phyloP scores from a whole-genome alignment of 2,329 filamentous ascomycete species.

The Ascochyta clinopodiicola region DNA sequence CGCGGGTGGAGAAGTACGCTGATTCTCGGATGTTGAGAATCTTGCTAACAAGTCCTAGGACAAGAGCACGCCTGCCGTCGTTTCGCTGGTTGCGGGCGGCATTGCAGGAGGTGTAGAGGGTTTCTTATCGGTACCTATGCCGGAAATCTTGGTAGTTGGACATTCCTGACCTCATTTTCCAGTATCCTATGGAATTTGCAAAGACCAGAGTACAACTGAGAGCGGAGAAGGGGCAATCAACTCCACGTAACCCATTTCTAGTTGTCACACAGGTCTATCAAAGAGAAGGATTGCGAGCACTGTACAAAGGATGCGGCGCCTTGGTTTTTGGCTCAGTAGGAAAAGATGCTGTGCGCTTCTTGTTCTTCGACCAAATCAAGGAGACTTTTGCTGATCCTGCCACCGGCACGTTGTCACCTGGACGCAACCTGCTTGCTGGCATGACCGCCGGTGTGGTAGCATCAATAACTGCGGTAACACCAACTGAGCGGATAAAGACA shows the following conservation, averaged over 20 bases:
- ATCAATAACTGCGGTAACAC: constrained; percentile 69
- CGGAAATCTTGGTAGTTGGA: not conserved
- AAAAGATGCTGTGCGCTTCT: constrained; percentile 71
- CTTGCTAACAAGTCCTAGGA: constrained; percentile 31
- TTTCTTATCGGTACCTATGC: constrained; percentile 40
- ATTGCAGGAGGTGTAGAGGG: constrained; percentile 50
- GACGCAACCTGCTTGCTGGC: constrained; percentile 66
- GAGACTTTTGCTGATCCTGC: constrained; percentile 62
- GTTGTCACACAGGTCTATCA: constrained; percentile 63
- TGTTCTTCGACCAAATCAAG: constrained; percentile 71
- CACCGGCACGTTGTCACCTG: constrained; percentile 62
- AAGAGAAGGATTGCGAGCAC: constrained; percentile 62
- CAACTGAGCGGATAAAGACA: constrained; percentile 72
- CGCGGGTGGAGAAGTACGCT: constrained; percentile 37
- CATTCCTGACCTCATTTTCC: constrained; percentile 9
- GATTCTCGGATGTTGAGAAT: not conserved
- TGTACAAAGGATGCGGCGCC: constrained; percentile 69
- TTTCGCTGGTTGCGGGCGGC: constrained; percentile 48
- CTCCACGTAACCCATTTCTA: constrained; percentile 63
- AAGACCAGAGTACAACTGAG: constrained; percentile 69
- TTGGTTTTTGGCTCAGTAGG: constrained; percentile 66
- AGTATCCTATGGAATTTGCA: constrained; percentile 71
- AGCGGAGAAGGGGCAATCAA: constrained; percentile 51
- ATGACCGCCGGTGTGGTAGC: constrained; percentile 69
- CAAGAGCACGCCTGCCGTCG: constrained; percentile 46